Conservation (phyloP, 2,329 filamentous ascomycete genomes). For the Apiospora malaysiana region DNA sequence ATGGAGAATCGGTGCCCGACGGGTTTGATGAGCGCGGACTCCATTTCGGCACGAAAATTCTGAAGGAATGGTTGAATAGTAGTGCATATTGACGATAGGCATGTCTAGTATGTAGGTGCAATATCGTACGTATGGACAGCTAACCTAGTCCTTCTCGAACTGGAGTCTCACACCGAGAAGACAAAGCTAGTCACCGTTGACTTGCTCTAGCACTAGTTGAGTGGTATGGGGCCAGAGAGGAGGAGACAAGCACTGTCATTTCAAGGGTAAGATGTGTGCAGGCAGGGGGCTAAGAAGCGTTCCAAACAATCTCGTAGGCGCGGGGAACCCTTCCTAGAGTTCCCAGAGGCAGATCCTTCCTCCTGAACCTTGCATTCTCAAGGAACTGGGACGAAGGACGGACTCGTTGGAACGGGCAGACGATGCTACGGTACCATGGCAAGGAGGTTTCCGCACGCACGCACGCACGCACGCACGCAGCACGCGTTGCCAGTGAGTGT, state of each 20-base stretch:
- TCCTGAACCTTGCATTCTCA: slow-evolving; percentile 14
- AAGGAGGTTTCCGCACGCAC: slow-evolving; percentile 15
- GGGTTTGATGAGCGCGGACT: not conserved
- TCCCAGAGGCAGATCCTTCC: slow-evolving; percentile 16
- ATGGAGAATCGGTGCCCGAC: not conserved
- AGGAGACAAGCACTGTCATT: slow-evolving; percentile 12
- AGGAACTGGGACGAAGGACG: not conserved
- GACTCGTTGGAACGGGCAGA: not conserved
- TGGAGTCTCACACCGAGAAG: slow-evolving; percentile 13
- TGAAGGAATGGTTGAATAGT: not conserved
- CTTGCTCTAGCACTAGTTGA: not conserved
- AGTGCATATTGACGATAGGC: not conserved
- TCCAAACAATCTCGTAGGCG: slow-evolving; percentile 17
- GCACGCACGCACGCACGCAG: not conserved
- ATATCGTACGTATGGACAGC: not conserved
- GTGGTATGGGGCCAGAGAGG: no score
- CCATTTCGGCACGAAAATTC: not conserved
- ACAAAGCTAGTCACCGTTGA: slow-evolving; percentile 16
- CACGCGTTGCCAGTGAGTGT: slow-evolving; percentile 5
- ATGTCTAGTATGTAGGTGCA: not conserved
- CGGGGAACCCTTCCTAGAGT: slow-evolving; percentile 16
- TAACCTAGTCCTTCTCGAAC: not conserved
- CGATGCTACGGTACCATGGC: slow-evolving; percentile 11
- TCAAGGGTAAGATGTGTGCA: not conserved
- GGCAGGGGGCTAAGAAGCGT: not conserved